Conservation (phyloP, 148 eudicot species). For the Rhododendron molle region DNA sequence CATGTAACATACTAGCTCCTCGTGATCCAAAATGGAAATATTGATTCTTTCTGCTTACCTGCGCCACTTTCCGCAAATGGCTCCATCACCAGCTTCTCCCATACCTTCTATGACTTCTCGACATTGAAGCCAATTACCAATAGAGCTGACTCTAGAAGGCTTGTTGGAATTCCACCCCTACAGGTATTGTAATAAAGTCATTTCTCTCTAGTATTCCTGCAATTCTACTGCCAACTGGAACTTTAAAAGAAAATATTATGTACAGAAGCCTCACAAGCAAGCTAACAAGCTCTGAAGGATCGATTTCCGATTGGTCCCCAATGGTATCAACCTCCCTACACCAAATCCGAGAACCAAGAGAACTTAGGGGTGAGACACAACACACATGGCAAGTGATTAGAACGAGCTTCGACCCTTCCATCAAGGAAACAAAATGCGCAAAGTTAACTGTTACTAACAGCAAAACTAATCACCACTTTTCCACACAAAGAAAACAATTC, state of each 20-base stretch:
- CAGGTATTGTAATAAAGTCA: constrained; percentile 13
- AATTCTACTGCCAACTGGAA: constrained; percentile 9
- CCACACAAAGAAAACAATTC: neutral
- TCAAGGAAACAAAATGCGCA: neutral
- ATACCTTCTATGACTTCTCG: constrained; percentile 50
- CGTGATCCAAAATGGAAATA: neutral
- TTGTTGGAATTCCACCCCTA: constrained; percentile 42
- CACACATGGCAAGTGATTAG: neutral
- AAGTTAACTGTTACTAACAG: neutral
- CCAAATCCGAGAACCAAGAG: constrained; percentile 16
- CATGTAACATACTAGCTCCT: neutral
- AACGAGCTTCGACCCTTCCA: neutral
- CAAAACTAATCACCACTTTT: neutral
- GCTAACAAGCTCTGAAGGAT: constrained; percentile 25
- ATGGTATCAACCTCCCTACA: constrained; percentile 49
- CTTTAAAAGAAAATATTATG: neutral
- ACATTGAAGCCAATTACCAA: constrained; percentile 96
- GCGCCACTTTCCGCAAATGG: constrained; percentile 94
- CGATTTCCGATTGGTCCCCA: constrained; percentile 44
- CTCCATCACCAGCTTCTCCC: constrained; percentile 61
- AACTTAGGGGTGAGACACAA: neutral
- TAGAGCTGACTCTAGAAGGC: constrained; percentile 42
- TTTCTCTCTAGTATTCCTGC: neutral
- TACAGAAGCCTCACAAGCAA: constrained; percentile 40
- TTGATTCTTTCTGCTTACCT: constrained; percentile 41